Evolutionary conservation across 768 basidiomycete genomes (phyloP), one percentile per base, ranked within the genome.

Genomic region (Auricularia sp.): DNA sequence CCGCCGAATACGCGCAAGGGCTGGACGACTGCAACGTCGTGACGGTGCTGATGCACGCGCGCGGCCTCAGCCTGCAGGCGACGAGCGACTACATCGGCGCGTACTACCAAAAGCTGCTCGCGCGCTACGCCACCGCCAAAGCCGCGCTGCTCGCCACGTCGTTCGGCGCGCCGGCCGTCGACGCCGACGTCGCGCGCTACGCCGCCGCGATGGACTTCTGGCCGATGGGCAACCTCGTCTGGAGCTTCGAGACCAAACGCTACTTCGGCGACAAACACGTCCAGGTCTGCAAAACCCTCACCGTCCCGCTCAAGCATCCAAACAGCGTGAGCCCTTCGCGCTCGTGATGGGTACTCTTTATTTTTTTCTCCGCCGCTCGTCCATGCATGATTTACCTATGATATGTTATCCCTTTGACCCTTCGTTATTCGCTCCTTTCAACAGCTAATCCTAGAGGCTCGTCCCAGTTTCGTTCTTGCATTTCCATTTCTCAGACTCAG

Each of bases 111-210:
- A 61, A 62, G 8, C 65, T 76, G 8, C 67, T 75, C 14, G 70
- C 72, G 8, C 63, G 68, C 16, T 81, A 81, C 70, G 65, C 75
- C 16, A 64, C 67, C 8, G 71, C 73, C 33, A 62, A 72, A 11
- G 47, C 69, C 36, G 73, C 73, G 2, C 63, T 90, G 3, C 88
- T 16, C 47, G 47, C 47, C 47, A 51, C 47, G 47, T 51, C 87
- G 12, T 83, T 83, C 1, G 88, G 87, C 86, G 83, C 82, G 6
- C 74, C 78, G 1, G 80, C 83, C 16, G 18, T 51, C 47, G 86
- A 88, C 69, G 73, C 71, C 16, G 83, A 84, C 72, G 86, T 88
- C 42, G 71, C 71, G 16, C 64, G 67, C 10, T 81, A 79, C 64
- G 66, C 79, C 33, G 69, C 77, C 53, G 76, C 78, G 14, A 67